These are phyloP conservation scores for Botrytis cinerea DNA, from an alignment of 2,329 filamentous ascomycete species.

Conservation along the genomic window DNA sequence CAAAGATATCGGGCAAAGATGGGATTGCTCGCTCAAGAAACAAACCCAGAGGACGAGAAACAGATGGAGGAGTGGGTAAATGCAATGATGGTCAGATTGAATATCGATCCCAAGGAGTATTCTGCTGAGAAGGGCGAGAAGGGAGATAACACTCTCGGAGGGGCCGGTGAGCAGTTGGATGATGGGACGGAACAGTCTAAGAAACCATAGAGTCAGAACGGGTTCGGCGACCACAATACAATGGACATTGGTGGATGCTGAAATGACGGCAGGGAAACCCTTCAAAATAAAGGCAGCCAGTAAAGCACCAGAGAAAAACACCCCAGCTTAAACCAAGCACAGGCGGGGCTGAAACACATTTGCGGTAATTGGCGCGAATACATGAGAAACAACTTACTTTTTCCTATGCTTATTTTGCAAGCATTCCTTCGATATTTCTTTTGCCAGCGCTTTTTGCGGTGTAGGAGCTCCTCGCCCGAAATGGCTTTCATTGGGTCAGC, in stretches of 20 bases:
- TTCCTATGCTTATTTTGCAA: slow-evolving; percentile 2
- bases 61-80: slow-evolving; percentile 64
- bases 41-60: slow-evolving; percentile 56
- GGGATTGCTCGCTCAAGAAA: slow-evolving; percentile 42
- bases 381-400: slow-evolving; percentile 14
- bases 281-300: not conserved
- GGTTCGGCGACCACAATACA: not conserved
- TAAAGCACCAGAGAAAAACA: not conserved
- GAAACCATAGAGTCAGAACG: slow-evolving; percentile 24
- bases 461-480: not conserved
- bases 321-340: not conserved
- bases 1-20: slow-evolving; percentile 50
- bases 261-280: not conserved
- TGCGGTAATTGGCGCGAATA: slow-evolving; percentile 2
- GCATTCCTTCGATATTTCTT: slow-evolving; percentile 11
- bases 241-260: not conserved
- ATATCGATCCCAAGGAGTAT: slow-evolving; percentile 43
- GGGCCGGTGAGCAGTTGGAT: slow-evolving; percentile 11
- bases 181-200: slow-evolving; percentile 13
- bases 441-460: slow-evolving; percentile 16
- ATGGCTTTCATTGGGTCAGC: not conserved
- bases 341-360: slow-evolving; percentile 15
- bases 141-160: not conserved
- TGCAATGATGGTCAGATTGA: slow-evolving; percentile 59
- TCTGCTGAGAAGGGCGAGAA: slow-evolving; percentile 20